Evolutionary conservation across 352 stramenopile genomes (phyloP), one percentile per base, ranked within the genome.

Genomic region (Phytophthora fragariaefolia): DNA sequence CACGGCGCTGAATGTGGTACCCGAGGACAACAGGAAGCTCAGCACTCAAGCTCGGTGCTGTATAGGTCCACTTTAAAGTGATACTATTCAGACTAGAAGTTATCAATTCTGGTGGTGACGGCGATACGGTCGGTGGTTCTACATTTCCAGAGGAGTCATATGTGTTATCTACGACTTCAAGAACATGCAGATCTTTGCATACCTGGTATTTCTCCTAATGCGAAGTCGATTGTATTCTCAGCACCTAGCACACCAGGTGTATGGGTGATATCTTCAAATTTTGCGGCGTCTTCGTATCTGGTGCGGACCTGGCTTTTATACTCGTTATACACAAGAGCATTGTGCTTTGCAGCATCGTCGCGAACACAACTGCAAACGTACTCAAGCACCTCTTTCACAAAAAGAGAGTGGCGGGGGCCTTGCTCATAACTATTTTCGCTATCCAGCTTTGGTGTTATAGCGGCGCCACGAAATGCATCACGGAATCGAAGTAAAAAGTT

Each of bases 391-490:
- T 85, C 62, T 6, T 61, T 68, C 1, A 59, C 71, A 8, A 63
- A 60, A n/a, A 91, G 50, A 2, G 62, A 51, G 0, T 27, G 45
- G 0, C 58, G 47, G 22, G 71, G 66, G 7, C 40, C 38, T 32
- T 61, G 57, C 6, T 69, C 46, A 27, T 58, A 40, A 4, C 49
- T n/a, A 32, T 74, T 57, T 9, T 81, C 66, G 20, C 72, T 52
- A 10, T 86, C 64, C 1, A 87, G 48, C 6, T 58, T 45, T 18
- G 58, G 32, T 22, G 18, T 40, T 6, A 71, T 52, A 13, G 66
- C 85, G 5, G 65, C 83, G 28, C 85, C 82, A 27, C 77, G 80
- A 68, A 91, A 93, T 0, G 78, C 85, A 54, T 92, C 82, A 8
- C 76, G 75, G 10, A 93, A 56, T 8, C 83, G 78, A 45, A 83